A percentile compares a stretch with the other conserved stretches of the same genome.
These are phyloP conservation scores for Ophiosphaerella korrae DNA, from an alignment of 2,329 filamentous ascomycete species.

Conservation along the genomic window DNA sequence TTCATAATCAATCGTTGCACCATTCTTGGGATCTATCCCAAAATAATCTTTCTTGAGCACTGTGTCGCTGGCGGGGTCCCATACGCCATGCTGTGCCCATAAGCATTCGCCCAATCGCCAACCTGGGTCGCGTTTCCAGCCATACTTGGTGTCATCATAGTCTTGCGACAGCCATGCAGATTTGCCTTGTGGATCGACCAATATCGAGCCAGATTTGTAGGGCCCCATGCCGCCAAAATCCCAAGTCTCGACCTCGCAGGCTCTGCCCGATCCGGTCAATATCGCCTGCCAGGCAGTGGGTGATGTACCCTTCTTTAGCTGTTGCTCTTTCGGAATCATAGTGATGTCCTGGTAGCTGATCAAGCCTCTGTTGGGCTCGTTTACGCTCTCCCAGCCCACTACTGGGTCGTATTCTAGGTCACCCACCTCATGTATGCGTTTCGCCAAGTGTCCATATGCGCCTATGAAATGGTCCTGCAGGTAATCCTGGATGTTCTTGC, in stretches of 20 bases:
- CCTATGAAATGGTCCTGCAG: conserved; percentile 83
- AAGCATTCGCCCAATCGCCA: conserved; percentile 96
- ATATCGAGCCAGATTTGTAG: conserved; percentile 79
- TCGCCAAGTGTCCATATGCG: conserved; percentile 80
- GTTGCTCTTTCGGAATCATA: conserved; percentile 82
- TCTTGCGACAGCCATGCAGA: conserved; percentile 81
- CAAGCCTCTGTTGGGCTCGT: conserved; percentile 90
- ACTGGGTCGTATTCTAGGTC: conserved; percentile 86
- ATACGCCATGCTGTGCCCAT: conserved; percentile 96
- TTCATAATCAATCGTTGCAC: conserved; percentile 76
- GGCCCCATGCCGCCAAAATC: conserved; percentile 93
- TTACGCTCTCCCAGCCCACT: conserved; percentile 95
- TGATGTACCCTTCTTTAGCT: conserved; percentile 87
- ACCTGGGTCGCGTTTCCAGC: conserved; percentile 82
- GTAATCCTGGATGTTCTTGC: conserved; percentile 95
- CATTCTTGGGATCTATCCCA: conserved; percentile 74
- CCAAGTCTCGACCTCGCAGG: conserved; percentile 89
- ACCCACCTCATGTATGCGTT: conserved; percentile 84
- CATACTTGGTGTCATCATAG: conserved; percentile 86
- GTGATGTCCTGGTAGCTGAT: conserved; percentile 83
- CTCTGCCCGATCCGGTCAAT: conserved; percentile 84
- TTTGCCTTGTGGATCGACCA: conserved; percentile 88
- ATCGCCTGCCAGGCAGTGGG: conserved; percentile 95
- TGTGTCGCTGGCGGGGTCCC: conserved; percentile 80
- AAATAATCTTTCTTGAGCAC: conserved; percentile 89